Base-by-base conservation (phyloP, 805 yeast genomes). In the Candida xiaguanensis region DNA sequence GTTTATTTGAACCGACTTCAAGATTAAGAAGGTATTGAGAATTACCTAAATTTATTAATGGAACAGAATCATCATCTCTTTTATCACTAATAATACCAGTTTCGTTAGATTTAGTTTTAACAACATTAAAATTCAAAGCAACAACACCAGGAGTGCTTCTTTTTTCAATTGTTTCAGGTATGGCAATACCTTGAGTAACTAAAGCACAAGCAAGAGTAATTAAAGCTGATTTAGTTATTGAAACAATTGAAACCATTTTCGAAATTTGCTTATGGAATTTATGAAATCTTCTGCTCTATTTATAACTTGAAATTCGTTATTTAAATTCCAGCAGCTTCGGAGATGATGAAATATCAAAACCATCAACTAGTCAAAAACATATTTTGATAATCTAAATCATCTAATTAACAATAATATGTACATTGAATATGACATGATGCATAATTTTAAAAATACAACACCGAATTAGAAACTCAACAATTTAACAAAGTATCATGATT, bases 1-100 rank as follows among this genome's bases (percentile, higher is more conserved):
- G 47, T 8, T 31, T 34, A 20, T 44, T 38, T 22, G 53, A 47
- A 18, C 51, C 51, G 19, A 44, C 41, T 19, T 47, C 33, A 27
- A 63, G 36, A 11, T 47, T 40, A 5, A 23, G 7, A n/a, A 16
- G 4, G 12, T 28, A 28, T 16, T 28, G 19, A 15, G 5, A 4
- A 8, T 28, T 28, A 11, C 5, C 12, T 14, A 11, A 13, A 17
- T 38, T 38, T 9, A 15, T 16, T 13, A 38, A 20, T 30, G 36
- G 19, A 17, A 32, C 23, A 5, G 22, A 16, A 29, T 19, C 12
- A 13, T 25, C 32, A 19, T 16, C 35, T 25, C 40, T 31, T 8
- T 30, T 30, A 8, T 13, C n/a, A n/a, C n/a, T 4, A 26, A 11
- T 8, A 6, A 11, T 4, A 20, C 14, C 38, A 27, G 24, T 19